Conservation (phyloP, 768 basidiomycete species). For the Macrolepiota dolichaula region DNA sequence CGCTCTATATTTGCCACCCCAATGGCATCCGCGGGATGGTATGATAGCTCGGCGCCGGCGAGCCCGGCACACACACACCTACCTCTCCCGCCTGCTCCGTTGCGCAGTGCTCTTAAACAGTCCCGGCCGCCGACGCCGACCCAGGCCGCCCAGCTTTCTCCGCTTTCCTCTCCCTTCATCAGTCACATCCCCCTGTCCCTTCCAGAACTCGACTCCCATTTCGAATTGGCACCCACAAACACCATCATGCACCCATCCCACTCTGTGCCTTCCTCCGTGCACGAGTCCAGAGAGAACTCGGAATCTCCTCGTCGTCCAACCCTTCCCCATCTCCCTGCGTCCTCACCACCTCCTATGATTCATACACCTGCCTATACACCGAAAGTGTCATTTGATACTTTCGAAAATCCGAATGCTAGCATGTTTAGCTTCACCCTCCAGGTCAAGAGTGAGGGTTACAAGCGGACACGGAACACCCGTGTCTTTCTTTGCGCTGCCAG, state of each 20-base stretch:
- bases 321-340: conserved; percentile 5
- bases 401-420: conserved; percentile 73
- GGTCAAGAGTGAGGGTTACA: conserved; percentile 82
- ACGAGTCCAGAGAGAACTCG: not conserved
- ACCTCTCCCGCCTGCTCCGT: conserved; percentile 15
- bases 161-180: conserved; percentile 11
- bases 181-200: conserved; percentile 5
- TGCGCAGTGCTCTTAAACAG: conserved; percentile 15
- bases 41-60: conserved; percentile 6
- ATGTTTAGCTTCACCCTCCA: conserved; percentile 89
- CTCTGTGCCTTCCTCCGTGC: not conserved
- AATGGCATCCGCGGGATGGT: not conserved
- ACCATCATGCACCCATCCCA: conserved; percentile 3
- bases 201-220: conserved; percentile 7
- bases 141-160: conserved; percentile 5
- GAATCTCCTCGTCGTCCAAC: conserved; percentile 17
- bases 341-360: conserved; percentile 13
- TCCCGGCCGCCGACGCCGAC: conserved; percentile 14
- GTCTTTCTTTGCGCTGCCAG: conserved; percentile 90
- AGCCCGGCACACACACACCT: conserved; percentile 14
- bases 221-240: conserved; percentile 12
- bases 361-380: conserved; percentile 43
- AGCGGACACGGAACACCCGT: conserved; percentile 70
- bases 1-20: conserved; percentile 9
- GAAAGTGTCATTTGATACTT: conserved; percentile 85